Percentiles rank a stretch among this genome's conserved stretches.
These are phyloP conservation scores for Aspergillus udagawae DNA, from an alignment of 2,329 filamentous ascomycete species.

Conservation along the genomic window DNA sequence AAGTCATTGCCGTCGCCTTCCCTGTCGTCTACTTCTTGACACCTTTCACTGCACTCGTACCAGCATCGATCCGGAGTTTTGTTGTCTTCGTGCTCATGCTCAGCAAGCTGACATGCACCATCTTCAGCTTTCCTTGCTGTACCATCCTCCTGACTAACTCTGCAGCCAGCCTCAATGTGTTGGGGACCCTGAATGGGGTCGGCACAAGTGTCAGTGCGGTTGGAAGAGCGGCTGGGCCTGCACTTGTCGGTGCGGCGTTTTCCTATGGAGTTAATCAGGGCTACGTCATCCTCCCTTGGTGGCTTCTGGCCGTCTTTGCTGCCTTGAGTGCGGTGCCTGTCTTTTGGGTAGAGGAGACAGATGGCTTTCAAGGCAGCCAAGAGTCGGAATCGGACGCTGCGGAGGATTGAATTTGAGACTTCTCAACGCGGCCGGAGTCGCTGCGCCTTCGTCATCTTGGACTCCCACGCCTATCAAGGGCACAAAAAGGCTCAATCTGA, in stretches of 20 bases:
- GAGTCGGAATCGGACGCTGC: conserved; percentile 26
- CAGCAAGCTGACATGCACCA: conserved; percentile 68
- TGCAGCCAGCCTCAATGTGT: conserved; percentile 66
- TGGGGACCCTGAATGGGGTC: conserved; percentile 88
- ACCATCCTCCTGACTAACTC: conserved; percentile 91
- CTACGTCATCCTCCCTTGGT: conserved; percentile 78
- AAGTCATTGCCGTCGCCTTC: conserved; percentile 61
- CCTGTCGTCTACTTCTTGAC: conserved; percentile 76
- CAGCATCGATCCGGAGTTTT: conserved; percentile 50
- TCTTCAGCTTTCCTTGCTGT: conserved; percentile 83
- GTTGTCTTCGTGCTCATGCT: conserved; percentile 65
- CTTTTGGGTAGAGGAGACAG: conserved; percentile 69
- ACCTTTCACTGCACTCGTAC: conserved; percentile 70
- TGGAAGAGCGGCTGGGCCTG: conserved; percentile 75
- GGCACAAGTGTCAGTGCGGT: conserved; percentile 79
- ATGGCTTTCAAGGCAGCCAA: conserved; percentile 54
- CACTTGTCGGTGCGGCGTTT: conserved; percentile 67
- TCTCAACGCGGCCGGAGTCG: neutral
- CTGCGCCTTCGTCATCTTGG: neutral
- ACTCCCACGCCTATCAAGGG: neutral
- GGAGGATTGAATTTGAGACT: conserved; percentile 2
- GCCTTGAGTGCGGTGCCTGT: conserved; percentile 66
- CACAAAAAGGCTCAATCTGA: too few relatives aligned
- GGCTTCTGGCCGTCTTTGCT: conserved; percentile 64
- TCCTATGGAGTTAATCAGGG: conserved; percentile 70